Evolutionary conservation across 108 stramenopile genomes (phyloP), one percentile per base, ranked within the genome.

Genomic region (Nitzschia sp.): DNA sequence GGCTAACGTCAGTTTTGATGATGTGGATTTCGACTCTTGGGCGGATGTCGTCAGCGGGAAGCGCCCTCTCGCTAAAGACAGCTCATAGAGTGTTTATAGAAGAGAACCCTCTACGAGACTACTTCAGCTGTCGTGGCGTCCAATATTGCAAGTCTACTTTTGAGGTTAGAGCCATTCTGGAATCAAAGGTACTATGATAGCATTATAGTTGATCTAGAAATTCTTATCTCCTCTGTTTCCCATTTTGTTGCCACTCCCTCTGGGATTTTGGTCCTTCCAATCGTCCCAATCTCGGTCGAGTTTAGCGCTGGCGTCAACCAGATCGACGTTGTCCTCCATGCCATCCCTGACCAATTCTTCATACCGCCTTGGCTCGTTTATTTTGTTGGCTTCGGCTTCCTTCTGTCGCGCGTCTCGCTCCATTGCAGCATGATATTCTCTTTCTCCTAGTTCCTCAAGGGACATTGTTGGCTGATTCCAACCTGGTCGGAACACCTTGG

Each of bases 381-480:
- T 69, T 29, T 66, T 72, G 4, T 77, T 38, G 2, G 75, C 80
- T 55, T 95, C 90, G 0, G 83, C 81, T 58, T 74, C 69, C n/a
- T 86, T 89, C 61, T 94, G 91, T 15, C 77, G 68, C 26, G 69
- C 80, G n/a, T 82, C 84, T 35, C 95, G 73, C 59, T 81, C 86
- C 41, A 90, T 81, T 2, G 96, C 97, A 3, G 91, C 88, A 28
- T 60, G 77, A 21, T 87, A 68, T 80, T 98, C 98, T 5, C 79
- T 50, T 30, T 96, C 89, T n/a, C 82, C 98, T 41, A 97, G 73
- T 66, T 97, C 96, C 35, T 96, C 95, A 8, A 98, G 62, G 22
- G 92, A 75, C 96, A 98, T 96, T 34, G 98, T 98, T 4, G 98
- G 98, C 63, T 84, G 96, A 58, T 90, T 90, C 90, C 96, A 95